A percentile compares a stretch with the other conserved stretches of the same genome.
Conservation (phyloP, 768 basidiomycete species). For the Calocybe cyanea region DNA sequence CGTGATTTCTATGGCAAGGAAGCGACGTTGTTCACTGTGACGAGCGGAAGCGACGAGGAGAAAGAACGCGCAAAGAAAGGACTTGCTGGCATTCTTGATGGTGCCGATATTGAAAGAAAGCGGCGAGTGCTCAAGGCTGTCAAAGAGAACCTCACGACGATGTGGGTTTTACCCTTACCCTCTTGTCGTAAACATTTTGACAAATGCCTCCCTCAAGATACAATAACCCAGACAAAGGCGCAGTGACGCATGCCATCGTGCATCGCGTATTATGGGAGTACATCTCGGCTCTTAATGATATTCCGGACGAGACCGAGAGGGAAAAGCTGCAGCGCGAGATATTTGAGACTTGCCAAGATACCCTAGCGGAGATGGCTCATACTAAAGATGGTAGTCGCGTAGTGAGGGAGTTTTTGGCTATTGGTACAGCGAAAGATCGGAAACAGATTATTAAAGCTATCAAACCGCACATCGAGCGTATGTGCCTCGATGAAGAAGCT, state of each 20-base stretch:
- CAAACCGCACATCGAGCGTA: conserved; percentile 85
- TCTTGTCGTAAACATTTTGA: not conserved
- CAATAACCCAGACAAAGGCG: conserved; percentile 89
- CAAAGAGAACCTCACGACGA: conserved; percentile 68
- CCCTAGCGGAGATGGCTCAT: conserved; percentile 89
- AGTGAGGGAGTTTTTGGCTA: conserved; percentile 81
- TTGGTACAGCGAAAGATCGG: conserved; percentile 87
- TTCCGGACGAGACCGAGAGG: conserved; percentile 59
- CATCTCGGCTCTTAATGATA: conserved; percentile 52
- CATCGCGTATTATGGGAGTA: conserved; percentile 90
- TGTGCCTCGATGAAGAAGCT: conserved; percentile 87
- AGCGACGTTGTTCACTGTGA: conserved; percentile 62
- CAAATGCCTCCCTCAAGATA: conserved; percentile 46
- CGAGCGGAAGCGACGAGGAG: conserved; percentile 53
- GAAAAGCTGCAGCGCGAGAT: conserved; percentile 78
- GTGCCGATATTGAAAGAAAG: conserved; percentile 57
- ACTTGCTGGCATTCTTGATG: conserved; percentile 63
- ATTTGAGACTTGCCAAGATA: conserved; percentile 84
- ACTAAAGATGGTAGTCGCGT: conserved; percentile 88
- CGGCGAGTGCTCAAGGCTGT: conserved; percentile 64
- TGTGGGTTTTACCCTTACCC: conserved; percentile 45
- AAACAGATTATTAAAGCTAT: conserved; percentile 89
- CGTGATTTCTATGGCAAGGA: conserved; percentile 93
- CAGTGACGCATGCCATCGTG: conserved; percentile 81
- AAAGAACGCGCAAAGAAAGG: conserved; percentile 66